Percentiles rank a stretch among this genome's conserved stretches.
Conservation (phyloP, 208 protist species). For the Angomonas deanei region DNA sequence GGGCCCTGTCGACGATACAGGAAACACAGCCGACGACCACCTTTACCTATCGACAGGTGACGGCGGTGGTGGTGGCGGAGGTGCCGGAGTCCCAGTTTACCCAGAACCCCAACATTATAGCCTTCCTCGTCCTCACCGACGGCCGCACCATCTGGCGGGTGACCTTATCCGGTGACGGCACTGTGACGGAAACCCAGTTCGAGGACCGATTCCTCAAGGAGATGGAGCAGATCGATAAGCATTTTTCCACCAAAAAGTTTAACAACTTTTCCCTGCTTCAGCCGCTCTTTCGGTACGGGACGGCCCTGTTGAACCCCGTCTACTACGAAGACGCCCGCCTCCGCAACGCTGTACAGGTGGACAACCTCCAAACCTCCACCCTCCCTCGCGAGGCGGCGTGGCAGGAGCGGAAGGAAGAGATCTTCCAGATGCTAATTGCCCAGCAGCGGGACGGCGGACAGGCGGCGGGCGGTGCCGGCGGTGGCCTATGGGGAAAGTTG, state of each 20-base stretch:
- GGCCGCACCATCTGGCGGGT: conserved; percentile 55
- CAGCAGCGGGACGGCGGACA: not conserved
- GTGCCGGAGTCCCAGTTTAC: conserved; percentile 23
- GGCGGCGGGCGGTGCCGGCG: not conserved
- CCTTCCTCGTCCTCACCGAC: conserved; percentile 43
- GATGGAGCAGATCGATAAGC: not conserved
- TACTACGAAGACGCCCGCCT: not conserved
- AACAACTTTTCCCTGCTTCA: not conserved
- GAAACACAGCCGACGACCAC: not conserved
- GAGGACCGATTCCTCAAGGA: conserved; percentile 10
- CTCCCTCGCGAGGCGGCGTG: not conserved
- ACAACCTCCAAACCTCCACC: not conserved
- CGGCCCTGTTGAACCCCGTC: not conserved
- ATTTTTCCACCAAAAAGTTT: not conserved
- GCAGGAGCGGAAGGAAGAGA: not conserved
- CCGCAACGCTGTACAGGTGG: not conserved
- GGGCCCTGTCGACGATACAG: not conserved
- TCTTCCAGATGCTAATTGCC: not conserved
- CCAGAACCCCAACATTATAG: conserved; percentile 18
- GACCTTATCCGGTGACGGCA: conserved; percentile 44
- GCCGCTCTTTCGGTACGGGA: not conserved
- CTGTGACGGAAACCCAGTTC: conserved; percentile 15
- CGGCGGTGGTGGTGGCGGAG: conserved; percentile 34
- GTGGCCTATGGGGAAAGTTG: not conserved
- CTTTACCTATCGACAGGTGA: not conserved